Evolutionary conservation across 2,329 filamentous ascomycete genomes (phyloP).

Genomic region (Hansfordia pulvinata): DNA sequence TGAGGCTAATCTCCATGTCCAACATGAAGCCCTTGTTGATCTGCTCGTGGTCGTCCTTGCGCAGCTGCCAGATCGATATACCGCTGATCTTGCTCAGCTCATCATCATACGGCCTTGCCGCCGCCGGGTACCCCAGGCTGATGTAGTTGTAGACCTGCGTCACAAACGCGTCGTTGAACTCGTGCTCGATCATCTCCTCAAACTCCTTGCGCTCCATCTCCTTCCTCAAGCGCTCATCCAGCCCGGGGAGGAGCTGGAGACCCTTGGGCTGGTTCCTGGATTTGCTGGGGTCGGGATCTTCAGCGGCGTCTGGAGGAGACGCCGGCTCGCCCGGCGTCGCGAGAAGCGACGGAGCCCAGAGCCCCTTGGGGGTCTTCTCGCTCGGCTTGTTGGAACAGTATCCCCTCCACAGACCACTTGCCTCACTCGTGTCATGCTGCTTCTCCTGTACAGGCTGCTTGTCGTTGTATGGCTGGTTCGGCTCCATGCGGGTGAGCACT

Average conservation of each 20-base stretch:
- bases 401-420: constrained; percentile 63
- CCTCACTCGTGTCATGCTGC: constrained; percentile 41
- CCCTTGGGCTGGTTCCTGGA: constrained; percentile 29
- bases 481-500: constrained; percentile 71
- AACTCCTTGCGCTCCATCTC: constrained; percentile 35
- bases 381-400: constrained; percentile 38
- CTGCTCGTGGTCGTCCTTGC: constrained; percentile 47
- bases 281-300: too few relatives aligned
- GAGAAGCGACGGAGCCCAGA: constrained; percentile 33
- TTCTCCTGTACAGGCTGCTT: constrained; percentile 28
- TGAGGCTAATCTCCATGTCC: constrained; percentile 28
- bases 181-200: constrained; percentile 40
- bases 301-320: constrained; percentile 9
- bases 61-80: constrained; percentile 54
- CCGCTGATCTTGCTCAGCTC: constrained; percentile 74
- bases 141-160: constrained; percentile 97
- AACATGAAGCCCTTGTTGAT: constrained; percentile 61
- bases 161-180: constrained; percentile 75
- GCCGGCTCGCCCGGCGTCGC: constrained; percentile 29
- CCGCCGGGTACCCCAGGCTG: constrained; percentile 78
- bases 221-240: constrained; percentile 34
- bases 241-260: constrained; percentile 33
- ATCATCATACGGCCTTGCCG: constrained; percentile 70
- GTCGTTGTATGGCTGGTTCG: constrained; percentile 46
- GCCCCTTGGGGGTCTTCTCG: constrained; percentile 24